Conservation (phyloP, 495 filamentous ascomycete species). For the Viridothelium virens region DNA sequence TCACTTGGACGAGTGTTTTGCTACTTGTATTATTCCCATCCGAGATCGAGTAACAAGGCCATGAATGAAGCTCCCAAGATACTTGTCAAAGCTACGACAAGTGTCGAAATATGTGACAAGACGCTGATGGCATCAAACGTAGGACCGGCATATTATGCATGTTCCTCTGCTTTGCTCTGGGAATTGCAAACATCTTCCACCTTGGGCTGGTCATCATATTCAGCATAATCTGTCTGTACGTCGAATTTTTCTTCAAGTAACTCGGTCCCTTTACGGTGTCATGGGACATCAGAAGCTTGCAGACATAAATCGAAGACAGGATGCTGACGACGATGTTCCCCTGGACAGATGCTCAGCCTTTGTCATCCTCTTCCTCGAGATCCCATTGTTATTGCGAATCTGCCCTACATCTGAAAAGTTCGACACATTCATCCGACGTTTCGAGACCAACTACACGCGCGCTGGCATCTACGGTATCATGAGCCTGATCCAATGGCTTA, state of each 20-base stretch:
- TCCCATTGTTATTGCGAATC: conserved; percentile 92
- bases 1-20: neutral
- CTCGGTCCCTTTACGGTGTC: neutral
- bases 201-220: conserved; percentile 67
- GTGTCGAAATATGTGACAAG: neutral
- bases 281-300: neutral
- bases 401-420: conserved; percentile 90
- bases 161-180: conserved; percentile 88
- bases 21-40: too few species aligned
- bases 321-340: neutral
- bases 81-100: neutral
- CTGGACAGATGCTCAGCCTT: conserved; percentile 60
- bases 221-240: conserved; percentile 78
- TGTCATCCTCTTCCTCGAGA: conserved; percentile 91
- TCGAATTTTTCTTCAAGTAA: conserved; percentile 13
- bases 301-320: neutral
- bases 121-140: conserved; percentile 7
- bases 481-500: conserved; percentile 76
- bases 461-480: conserved; percentile 80
- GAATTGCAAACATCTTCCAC: conserved; percentile 84
- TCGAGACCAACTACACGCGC: conserved; percentile 95
- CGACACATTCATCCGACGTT: conserved; percentile 80
- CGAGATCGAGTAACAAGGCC: neutral
- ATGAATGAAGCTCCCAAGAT: neutral
- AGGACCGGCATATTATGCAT: conserved; percentile 95